Evolutionary conservation across 345 rosid species (phyloP).

Genomic region (Angophora floribunda): DNA sequence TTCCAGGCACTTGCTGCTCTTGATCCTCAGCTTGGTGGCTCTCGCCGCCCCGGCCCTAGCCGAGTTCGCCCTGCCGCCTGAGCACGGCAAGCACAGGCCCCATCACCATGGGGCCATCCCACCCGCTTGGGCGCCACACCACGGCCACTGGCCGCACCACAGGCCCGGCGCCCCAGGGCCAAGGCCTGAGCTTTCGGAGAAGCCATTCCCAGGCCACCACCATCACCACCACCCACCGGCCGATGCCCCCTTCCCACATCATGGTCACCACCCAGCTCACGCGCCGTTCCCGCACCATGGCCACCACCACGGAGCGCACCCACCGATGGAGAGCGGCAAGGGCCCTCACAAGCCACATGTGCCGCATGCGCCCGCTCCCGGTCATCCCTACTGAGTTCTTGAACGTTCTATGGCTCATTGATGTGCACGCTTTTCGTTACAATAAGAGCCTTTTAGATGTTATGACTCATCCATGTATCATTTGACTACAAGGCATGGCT

Average conservation of each 20-base stretch:
- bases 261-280: neutral
- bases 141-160: neutral
- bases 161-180: neutral
- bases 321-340: neutral
- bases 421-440: neutral
- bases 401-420: neutral
- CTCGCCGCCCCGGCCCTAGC: neutral
- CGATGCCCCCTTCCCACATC: neutral
- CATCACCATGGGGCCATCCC: neutral
- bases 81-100: neutral
- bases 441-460: neutral
- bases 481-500: neutral
- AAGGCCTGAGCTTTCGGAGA: neutral
- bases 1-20: neutral
- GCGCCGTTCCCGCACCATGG: neutral
- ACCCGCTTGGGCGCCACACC: neutral
- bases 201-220: neutral
- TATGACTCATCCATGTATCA: neutral
- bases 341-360: neutral
- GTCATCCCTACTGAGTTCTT: neutral
- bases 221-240: neutral
- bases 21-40: constrained; percentile 10
- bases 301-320: neutral
- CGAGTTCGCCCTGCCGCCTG: neutral
- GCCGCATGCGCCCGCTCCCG: neutral